A percentile compares a stretch with the other conserved stretches of the same genome.
phyloP scores from a whole-genome alignment of 306 rosid genomes.

The Cucumis cinereus region DNA sequence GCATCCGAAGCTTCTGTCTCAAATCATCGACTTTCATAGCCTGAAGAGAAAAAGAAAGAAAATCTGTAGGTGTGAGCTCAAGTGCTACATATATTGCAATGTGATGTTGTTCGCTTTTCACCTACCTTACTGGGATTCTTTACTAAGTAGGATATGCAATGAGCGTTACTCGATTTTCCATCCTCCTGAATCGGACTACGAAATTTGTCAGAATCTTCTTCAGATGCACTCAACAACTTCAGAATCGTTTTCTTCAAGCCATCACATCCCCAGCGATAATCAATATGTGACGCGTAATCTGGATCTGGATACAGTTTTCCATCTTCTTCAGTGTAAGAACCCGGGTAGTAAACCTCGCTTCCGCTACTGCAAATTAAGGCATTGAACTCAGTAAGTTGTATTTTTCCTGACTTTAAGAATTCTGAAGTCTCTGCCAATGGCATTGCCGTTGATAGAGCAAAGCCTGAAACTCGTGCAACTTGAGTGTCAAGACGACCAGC shows the following conservation, averaged over 20 bases:
- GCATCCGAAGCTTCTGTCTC: slow-evolving; percentile 64
- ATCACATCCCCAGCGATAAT: slow-evolving; percentile 55
- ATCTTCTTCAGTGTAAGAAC: slow-evolving; percentile 29
- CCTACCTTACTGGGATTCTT: slow-evolving; percentile 39
- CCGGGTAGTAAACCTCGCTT: slow-evolving; percentile 54
- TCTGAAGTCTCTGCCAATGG: slow-evolving; percentile 40
- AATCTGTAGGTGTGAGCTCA: background rate
- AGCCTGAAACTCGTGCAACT: slow-evolving; percentile 34
- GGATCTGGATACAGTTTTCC: slow-evolving; percentile 49
- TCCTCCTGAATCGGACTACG: slow-evolving; percentile 29
- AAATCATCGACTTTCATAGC: slow-evolving; percentile 49
- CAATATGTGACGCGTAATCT: slow-evolving; percentile 48
- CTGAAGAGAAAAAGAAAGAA: slow-evolving; percentile 16
- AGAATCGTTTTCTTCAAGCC: slow-evolving; percentile 48
- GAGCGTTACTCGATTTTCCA: slow-evolving; percentile 39
- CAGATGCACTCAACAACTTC: slow-evolving; percentile 35
- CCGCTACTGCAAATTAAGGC: slow-evolving; percentile 58
- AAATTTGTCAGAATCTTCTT: slow-evolving; percentile 7
- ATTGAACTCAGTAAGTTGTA: slow-evolving; percentile 40
- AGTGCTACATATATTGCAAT: background rate
- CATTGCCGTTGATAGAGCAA: slow-evolving; percentile 60
- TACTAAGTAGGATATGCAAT: slow-evolving; percentile 45
- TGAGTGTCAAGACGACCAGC: slow-evolving; percentile 43
- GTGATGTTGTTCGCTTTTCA: background rate
- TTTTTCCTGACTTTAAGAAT: slow-evolving; percentile 36